Percentiles rank a stretch among this genome's conserved stretches.
Conservation (phyloP, 768 basidiomycete species). For the Dacryopinax spathularia region DNA sequence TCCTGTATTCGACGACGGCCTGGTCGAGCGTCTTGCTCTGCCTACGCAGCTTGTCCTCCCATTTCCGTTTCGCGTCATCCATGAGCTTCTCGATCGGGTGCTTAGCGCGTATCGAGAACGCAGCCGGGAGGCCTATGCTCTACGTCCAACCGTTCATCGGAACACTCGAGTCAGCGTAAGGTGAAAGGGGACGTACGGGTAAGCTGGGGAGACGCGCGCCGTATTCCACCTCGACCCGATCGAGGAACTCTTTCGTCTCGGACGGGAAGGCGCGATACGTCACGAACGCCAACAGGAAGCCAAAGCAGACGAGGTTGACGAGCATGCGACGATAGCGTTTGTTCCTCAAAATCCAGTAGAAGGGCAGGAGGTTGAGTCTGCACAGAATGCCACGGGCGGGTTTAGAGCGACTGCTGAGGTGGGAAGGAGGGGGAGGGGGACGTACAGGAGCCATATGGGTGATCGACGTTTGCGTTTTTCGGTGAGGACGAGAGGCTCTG, state of each 20-base stretch:
- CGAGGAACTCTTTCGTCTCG: background rate
- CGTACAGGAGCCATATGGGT: background rate
- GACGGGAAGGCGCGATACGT: background rate
- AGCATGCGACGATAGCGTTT: background rate
- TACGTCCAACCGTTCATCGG: background rate
- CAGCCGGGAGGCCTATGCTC: background rate
- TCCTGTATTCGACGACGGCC: conserved; percentile 29
- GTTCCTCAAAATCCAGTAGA: background rate
- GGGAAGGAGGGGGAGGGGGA: background rate
- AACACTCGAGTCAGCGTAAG: too few relatives aligned
- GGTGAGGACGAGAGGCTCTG: background rate
- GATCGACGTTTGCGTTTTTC: background rate
- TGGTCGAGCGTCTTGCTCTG: conserved; percentile 28
- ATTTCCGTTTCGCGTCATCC: conserved; percentile 24
- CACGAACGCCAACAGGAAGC: background rate
- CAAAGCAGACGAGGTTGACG: background rate
- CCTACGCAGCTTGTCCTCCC: conserved; percentile 25
- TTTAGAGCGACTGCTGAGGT: background rate
- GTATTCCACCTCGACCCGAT: background rate
- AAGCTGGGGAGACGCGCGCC: background rate
- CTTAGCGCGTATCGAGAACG: background rate
- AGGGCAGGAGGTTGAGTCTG: background rate
- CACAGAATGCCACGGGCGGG: background rate
- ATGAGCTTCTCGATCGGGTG: conserved; percentile 38
- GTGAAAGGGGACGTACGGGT: too few relatives aligned